A percentile compares a stretch with the other conserved stretches of the same genome.
phyloP scores from a whole-genome alignment of 805 yeast genomes.

The Metschnikowia kunwiensis region DNA sequence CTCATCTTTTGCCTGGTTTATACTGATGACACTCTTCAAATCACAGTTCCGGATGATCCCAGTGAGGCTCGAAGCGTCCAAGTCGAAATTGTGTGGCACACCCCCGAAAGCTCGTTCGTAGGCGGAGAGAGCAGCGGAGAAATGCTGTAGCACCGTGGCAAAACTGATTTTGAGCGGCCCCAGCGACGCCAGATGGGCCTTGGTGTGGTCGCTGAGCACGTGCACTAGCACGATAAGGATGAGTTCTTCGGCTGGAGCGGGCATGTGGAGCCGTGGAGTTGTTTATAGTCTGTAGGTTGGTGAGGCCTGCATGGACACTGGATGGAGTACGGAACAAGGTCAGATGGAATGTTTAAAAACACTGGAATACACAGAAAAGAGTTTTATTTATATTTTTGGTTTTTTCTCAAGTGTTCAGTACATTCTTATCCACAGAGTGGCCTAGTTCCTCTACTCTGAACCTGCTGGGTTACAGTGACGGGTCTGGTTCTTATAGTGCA shows the following conservation, averaged over 20 bases:
- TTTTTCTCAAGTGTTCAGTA: too few relatives aligned
- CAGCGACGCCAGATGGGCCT: background rate
- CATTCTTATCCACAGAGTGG: too few relatives aligned
- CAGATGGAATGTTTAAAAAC: background rate
- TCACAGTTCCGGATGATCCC: constrained; percentile 6
- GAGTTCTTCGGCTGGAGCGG: background rate
- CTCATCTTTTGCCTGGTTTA: constrained; percentile 1
- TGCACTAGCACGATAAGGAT: constrained; percentile 7
- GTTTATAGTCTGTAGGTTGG: too few relatives aligned
- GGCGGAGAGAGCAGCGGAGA: constrained; percentile 5
- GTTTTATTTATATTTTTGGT: too few relatives aligned
- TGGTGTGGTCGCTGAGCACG: constrained; percentile 1
- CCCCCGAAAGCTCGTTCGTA: constrained; percentile 9
- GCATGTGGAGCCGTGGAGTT: background rate
- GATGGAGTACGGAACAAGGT: background rate
- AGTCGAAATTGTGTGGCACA: background rate
- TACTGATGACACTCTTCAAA: constrained; percentile 2
- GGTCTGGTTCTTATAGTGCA: too few relatives aligned
- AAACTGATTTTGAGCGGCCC: constrained; percentile 6
- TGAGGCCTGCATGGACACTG: background rate
- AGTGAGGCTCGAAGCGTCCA: constrained; percentile 3
- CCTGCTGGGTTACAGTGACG: too few relatives aligned
- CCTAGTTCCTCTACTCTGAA: too few relatives aligned
- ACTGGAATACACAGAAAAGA: too few relatives aligned
- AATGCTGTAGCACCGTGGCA: constrained; percentile 8